Evolutionary conservation across 371 early-diverging fungal species (phyloP).

Genomic region (Mucor circinelloides): DNA sequence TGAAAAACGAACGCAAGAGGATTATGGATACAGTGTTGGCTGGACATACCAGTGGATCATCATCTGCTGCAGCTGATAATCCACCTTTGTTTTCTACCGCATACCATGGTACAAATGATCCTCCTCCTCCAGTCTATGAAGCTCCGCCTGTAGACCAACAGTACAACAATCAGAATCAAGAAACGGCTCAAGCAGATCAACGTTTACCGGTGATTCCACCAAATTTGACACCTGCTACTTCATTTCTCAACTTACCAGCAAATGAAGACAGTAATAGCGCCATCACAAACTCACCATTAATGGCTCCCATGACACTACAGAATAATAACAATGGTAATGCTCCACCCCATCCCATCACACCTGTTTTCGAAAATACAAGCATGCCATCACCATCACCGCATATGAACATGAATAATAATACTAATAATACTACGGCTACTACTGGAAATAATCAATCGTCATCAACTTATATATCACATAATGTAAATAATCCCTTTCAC

Average conservation of each 20-base stretch:
- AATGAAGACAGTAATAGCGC: background rate
- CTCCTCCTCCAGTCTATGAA: conserved; percentile 30
- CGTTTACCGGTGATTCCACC: conserved; percentile 11
- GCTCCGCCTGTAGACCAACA: conserved; percentile 13
- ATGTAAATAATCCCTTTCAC: conserved; percentile 1
- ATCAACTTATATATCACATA: background rate
- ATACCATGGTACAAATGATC: background rate
- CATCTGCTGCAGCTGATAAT: background rate
- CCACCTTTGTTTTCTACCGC: background rate
- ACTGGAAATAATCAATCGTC: background rate
- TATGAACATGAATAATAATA: background rate
- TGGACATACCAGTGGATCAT: background rate
- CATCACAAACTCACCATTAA: background rate
- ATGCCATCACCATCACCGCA: background rate
- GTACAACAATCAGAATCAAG: background rate
- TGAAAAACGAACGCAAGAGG: conserved; percentile 15
- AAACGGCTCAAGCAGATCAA: background rate
- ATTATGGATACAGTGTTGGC: conserved; percentile 20
- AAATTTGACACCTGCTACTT: conserved; percentile 3
- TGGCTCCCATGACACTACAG: background rate
- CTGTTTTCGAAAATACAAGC: background rate
- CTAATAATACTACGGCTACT: background rate
- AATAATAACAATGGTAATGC: background rate
- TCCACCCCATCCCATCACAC: conserved; percentile 14
- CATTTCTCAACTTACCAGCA: conserved; percentile 3